phyloP scores from a whole-genome alignment of 2,329 filamentous ascomycete species.

The Cladosporium sp. region DNA sequence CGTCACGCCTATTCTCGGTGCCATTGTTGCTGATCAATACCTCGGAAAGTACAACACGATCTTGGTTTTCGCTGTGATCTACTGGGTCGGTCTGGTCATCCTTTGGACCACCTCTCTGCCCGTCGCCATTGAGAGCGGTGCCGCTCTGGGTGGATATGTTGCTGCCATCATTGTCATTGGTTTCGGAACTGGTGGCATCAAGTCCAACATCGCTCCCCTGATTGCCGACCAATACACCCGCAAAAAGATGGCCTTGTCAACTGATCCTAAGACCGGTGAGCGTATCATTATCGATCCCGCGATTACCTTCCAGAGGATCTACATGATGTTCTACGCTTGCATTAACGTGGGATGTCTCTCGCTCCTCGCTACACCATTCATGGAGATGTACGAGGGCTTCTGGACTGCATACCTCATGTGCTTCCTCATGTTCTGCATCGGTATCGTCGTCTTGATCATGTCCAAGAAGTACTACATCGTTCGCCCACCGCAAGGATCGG shows the following conservation, averaged over 20 bases:
- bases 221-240: constrained; percentile 47
- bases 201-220: constrained; percentile 63
- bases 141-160: constrained; percentile 60
- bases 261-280: constrained; percentile 37
- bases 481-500: constrained; percentile 55
- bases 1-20: constrained; percentile 43
- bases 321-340: constrained; percentile 66
- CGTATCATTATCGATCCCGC: constrained; percentile 45
- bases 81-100: constrained; percentile 63
- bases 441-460: constrained; percentile 51
- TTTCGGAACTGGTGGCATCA: constrained; percentile 76
- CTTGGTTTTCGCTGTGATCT: constrained; percentile 59
- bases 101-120: constrained; percentile 65
- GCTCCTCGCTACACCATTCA: constrained; percentile 61
- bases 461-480: constrained; percentile 36
- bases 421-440: constrained; percentile 60
- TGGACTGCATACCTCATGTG: constrained; percentile 62
- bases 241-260: constrained; percentile 39
- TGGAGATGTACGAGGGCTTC: constrained; percentile 65
- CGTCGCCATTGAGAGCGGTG: constrained; percentile 56
- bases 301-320: constrained; percentile 47
- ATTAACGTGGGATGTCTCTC: constrained; percentile 70
- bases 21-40: constrained; percentile 61
- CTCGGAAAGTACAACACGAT: constrained; percentile 68
- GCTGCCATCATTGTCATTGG: constrained; percentile 64